phyloP scores from a whole-genome alignment of 2,329 filamentous ascomycete species.

The Reticulascus tulasneorum region DNA sequence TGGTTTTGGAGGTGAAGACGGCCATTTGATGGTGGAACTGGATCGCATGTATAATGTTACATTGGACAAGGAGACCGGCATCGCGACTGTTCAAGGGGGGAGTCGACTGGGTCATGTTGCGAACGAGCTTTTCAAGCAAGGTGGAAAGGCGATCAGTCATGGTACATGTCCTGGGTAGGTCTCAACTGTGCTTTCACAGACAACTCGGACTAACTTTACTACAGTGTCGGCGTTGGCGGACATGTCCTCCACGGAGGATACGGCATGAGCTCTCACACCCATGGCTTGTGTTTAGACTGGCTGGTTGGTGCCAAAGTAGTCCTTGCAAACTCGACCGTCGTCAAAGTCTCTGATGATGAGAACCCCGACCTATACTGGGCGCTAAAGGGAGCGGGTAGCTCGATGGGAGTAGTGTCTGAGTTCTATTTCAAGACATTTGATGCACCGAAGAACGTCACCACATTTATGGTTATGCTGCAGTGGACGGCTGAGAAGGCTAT shows the following conservation, averaged over 20 bases:
- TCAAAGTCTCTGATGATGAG: constrained; percentile 24
- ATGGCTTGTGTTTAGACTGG: constrained; percentile 28
- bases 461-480: constrained; percentile 19
- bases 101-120: constrained; percentile 40
- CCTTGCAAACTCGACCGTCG: constrained; percentile 27
- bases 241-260: constrained; percentile 41
- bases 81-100: constrained; percentile 35
- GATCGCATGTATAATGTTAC: constrained; percentile 32
- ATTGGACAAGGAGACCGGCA: constrained; percentile 22
- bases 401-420: constrained; percentile 33
- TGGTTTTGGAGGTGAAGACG: constrained; percentile 37
- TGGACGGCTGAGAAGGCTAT: constrained; percentile 6
- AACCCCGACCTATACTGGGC: constrained; percentile 38
- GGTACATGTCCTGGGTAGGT: constrained; percentile 34
- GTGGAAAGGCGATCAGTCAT: constrained; percentile 34
- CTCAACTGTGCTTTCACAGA: not conserved
- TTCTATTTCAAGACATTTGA: constrained; percentile 34
- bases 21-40: constrained; percentile 36
- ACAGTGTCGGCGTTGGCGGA: constrained; percentile 38
- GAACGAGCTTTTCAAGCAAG: constrained; percentile 26
- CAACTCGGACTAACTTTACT: no score
- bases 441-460: constrained; percentile 25
- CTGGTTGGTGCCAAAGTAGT: constrained; percentile 30
- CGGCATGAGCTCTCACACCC: constrained; percentile 18
- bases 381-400: constrained; percentile 34